These are phyloP conservation scores for Aspergillus phoenicis DNA, from an alignment of 2,329 filamentous ascomycete genomes.

Conservation along the genomic window DNA sequence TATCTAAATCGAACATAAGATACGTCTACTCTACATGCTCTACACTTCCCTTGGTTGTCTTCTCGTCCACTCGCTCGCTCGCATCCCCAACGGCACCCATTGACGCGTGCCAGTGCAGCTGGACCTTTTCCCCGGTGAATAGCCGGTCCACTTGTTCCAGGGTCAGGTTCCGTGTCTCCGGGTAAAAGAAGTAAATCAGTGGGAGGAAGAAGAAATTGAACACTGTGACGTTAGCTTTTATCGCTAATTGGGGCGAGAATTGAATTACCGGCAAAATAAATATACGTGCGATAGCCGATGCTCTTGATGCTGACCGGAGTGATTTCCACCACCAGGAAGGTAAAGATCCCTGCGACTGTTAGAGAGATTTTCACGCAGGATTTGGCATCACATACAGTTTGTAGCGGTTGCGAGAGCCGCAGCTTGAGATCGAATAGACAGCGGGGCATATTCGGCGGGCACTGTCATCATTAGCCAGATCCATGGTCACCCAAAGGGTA, in stretches of 20 bases:
- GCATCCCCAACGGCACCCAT: conserved; percentile 29
- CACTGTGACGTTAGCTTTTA: conserved; percentile 20
- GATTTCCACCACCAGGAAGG: conserved; percentile 50
- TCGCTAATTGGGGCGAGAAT: too few relatives aligned
- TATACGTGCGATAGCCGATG: conserved; percentile 47
- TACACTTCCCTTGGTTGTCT: conserved; percentile 15
- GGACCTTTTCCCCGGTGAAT: conserved; percentile 37
- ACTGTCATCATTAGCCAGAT: conserved; percentile 25
- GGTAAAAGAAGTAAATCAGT: conserved; percentile 48
- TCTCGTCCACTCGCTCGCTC: conserved; percentile 22
- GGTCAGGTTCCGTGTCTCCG: conserved; percentile 36
- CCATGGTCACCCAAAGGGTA: conserved; percentile 25
- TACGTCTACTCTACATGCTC: conserved; percentile 28
- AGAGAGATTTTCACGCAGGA: conserved; percentile 7
- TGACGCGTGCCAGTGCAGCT: conserved; percentile 34
- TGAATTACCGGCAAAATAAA: conserved; percentile 42
- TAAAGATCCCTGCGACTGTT: conserved; percentile 45
- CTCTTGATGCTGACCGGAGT: conserved; percentile 48
- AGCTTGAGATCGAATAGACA: conserved; percentile 54
- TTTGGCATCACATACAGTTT: conserved; percentile 38
- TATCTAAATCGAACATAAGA: too few relatives aligned
- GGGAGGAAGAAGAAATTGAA: conserved; percentile 55
- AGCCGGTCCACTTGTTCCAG: conserved; percentile 41
- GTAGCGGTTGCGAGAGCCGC: conserved; percentile 54
- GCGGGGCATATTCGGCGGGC: conserved; percentile 50